Base-by-base conservation (phyloP, 441 rosid species). In the Aquilaria agallochum region DNA sequence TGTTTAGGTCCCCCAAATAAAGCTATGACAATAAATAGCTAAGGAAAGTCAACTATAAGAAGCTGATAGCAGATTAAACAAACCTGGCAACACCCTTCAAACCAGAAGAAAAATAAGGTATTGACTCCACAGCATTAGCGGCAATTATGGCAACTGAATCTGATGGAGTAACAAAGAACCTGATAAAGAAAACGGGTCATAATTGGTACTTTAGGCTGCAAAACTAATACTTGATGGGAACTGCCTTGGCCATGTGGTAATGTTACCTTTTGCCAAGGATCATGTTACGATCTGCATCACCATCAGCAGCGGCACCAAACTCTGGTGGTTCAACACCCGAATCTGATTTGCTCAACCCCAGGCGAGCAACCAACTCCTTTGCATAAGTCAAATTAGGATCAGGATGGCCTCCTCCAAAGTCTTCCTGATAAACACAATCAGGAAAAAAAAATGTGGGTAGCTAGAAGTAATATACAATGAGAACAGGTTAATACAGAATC, bases 271-370 rank as follows among this genome's bases (percentile, higher is more conserved):
- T 95, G 48, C 99, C 99, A 9, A 95, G 99, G 75, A 95, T 56
- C 98, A 95, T 92, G 74, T 95, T 95, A 69, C 98, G 96, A 75
- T 95, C 99, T 42, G 97, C 99, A 81, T 95, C 99, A 77, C 98
- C 99, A 83, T 95, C 99, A 82, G 97, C 86, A 72, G 99, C 99
- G n/a, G 99, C 98, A 56, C 99, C 98, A 78, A 95, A 92, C 63
- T 95, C 99, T 56, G 99, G 99, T 13, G 89, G 86, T 69, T 86
- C 89, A 63, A 50, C 81, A 55, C 50, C 71, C 59, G 86, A 59
- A 68, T 65, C 73, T 11, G 96, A 83, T 78, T 95, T 89, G 57
- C 96, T 74, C 79, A 92, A 80, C 66, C 99, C 99, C 99, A 95
- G 88, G 31, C 92, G 85, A 72, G 77, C 88, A 70, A 92, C 99